These are phyloP conservation scores for Pichia sp. DNA, from an alignment of 1,139 yeast species.

Conservation along the genomic window DNA sequence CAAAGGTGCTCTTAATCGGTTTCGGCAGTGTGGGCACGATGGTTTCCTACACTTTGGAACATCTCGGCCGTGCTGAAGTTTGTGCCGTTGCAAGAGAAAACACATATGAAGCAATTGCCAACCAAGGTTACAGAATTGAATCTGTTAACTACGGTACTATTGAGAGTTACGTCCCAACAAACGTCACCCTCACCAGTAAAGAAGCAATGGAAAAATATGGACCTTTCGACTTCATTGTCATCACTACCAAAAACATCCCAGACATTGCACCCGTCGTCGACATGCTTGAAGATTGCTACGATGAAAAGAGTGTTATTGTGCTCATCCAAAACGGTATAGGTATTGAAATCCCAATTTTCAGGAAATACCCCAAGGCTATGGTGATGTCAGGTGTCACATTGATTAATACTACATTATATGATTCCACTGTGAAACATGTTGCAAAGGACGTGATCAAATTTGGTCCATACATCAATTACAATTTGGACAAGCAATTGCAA, in stretches of 20 bases:
- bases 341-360: constrained; percentile 54
- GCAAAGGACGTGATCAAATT: constrained; percentile 43
- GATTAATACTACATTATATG: constrained; percentile 57
- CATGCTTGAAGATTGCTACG: constrained; percentile 49
- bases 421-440: constrained; percentile 44
- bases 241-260: constrained; percentile 68
- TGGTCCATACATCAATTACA: constrained; percentile 44
- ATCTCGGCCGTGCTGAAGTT: constrained; percentile 42
- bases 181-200: constrained; percentile 29
- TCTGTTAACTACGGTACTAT: constrained; percentile 55
- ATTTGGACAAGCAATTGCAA: constrained; percentile 26
- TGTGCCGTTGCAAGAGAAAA: constrained; percentile 56
- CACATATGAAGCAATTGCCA: constrained; percentile 47
- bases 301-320: constrained; percentile 44
- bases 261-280: constrained; percentile 55
- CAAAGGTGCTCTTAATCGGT: constrained; percentile 47
- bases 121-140: constrained; percentile 51
- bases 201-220: constrained; percentile 28
- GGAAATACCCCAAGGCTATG: constrained; percentile 48
- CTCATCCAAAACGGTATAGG: constrained; percentile 70
- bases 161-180: constrained; percentile 46
- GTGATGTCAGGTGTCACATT: constrained; percentile 62
- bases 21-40: constrained; percentile 72
- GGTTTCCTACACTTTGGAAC: constrained; percentile 52
- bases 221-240: constrained; percentile 57